Conservation (phyloP, 257 asterid species). For the Buddleja alternifolia region DNA sequence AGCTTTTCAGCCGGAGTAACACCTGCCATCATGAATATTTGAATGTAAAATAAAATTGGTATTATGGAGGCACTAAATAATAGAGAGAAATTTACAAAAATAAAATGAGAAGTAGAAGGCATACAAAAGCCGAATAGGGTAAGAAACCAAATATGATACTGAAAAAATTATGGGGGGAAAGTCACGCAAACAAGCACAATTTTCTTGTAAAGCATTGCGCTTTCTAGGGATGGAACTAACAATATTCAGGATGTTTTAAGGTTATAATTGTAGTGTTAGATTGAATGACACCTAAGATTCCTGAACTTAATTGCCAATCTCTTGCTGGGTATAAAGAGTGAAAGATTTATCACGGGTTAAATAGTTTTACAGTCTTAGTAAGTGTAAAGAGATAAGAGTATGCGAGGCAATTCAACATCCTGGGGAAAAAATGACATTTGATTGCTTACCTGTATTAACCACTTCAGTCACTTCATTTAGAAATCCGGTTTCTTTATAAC, state of each 20-base stretch:
- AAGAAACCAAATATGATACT: background rate
- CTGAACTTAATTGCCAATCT: too few species aligned
- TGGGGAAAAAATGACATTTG: background rate
- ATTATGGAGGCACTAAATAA: background rate
- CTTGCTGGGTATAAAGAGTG: background rate
- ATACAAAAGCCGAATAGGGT: background rate
- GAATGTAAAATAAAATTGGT: slow-evolving; percentile 4
- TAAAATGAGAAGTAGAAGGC: too few species aligned
- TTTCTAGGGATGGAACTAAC: too few species aligned
- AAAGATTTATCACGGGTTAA: background rate
- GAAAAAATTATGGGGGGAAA: too few species aligned
- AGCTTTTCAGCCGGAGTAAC: slow-evolving; percentile 95
- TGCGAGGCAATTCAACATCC: background rate
- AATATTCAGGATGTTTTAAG: too few species aligned
- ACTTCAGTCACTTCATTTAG: slow-evolving; percentile 86
- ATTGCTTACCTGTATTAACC: slow-evolving; percentile 68
- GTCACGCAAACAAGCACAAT: too few species aligned
- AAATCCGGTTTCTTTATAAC: slow-evolving; percentile 91
- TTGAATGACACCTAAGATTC: slow-evolving; percentile 2
- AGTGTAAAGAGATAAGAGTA: background rate
- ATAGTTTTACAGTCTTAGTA: background rate
- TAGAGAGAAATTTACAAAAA: background rate
- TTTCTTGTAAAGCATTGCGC: too few species aligned
- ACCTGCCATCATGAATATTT: slow-evolving; percentile 43
- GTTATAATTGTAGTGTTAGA: background rate